Evolutionary conservation across 441 rosid genomes (phyloP).

Genomic region (Hura crepitans): DNA sequence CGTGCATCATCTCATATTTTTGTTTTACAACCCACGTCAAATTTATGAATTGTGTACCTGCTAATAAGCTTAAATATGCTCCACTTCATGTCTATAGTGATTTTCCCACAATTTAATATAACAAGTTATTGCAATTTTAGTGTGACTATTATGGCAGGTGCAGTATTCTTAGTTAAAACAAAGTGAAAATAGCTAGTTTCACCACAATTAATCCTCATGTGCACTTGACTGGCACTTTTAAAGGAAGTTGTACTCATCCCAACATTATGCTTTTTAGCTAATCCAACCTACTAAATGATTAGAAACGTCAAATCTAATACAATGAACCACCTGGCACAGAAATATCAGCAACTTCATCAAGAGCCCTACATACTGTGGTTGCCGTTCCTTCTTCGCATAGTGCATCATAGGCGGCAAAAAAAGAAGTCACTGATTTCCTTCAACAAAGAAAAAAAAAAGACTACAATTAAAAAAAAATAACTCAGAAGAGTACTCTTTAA

Average conservation of each 20-base stretch:
- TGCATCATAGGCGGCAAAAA: constrained; percentile 79
- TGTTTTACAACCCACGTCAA: background rate
- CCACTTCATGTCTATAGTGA: background rate
- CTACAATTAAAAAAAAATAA: constrained; percentile 22
- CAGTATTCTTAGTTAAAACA: background rate
- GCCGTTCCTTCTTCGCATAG: constrained; percentile 95
- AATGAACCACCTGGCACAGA: constrained; percentile 71
- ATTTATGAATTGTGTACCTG: background rate
- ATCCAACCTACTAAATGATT: constrained; percentile 3
- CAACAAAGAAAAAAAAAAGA: constrained; percentile 31
- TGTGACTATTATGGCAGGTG: background rate
- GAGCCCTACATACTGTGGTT: constrained; percentile 79
- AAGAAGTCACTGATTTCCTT: constrained; percentile 81
- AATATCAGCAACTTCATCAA: constrained; percentile 84
- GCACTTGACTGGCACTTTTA: background rate
- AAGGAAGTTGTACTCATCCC: background rate
- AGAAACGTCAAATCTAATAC: background rate
- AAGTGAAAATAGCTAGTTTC: background rate
- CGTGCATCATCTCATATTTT: constrained; percentile 2
- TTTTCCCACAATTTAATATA: background rate
- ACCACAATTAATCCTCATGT: background rate
- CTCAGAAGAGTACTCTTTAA: background rate
- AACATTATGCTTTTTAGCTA: background rate
- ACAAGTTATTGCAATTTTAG: background rate
- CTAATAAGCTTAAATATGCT: background rate